Conservation (phyloP, 2,329 filamentous ascomycete genomes). For the Neofusicoccum sp. region DNA sequence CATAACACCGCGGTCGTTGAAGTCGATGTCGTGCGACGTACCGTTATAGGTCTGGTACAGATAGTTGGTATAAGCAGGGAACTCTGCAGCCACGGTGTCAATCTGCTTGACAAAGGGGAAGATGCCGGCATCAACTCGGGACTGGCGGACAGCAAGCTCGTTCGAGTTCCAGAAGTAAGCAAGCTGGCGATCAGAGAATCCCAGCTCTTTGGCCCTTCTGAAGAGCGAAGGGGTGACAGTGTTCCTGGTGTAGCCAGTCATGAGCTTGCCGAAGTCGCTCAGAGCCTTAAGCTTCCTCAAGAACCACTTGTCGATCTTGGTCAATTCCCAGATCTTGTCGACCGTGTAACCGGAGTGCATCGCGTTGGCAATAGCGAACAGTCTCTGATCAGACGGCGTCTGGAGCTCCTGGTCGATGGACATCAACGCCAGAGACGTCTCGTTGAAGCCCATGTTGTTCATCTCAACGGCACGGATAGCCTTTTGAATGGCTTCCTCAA, state of each 20-base stretch:
- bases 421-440: conserved; percentile 81
- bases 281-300: conserved; percentile 85
- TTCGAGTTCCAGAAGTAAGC: conserved; percentile 94
- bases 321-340: conserved; percentile 97
- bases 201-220: conserved; percentile 84
- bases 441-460: conserved; percentile 91
- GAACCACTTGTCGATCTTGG: conserved; percentile 99
- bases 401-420: conserved; percentile 94
- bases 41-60: conserved; percentile 96
- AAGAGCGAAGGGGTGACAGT: conserved; percentile 65
- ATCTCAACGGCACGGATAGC: conserved; percentile 94
- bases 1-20: conserved; percentile 91
- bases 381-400: conserved; percentile 92
- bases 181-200: conserved; percentile 90
- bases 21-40: conserved; percentile 76
- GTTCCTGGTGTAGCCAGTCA: conserved; percentile 68
- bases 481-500: conserved; percentile 98
- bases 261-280: conserved; percentile 80
- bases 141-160: conserved; percentile 81
- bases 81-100: conserved; percentile 96
- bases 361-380: conserved; percentile 96
- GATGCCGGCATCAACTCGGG: conserved; percentile 83
- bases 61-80: conserved; percentile 92
- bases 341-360: conserved; percentile 94
- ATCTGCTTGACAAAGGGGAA: conserved; percentile 95